Evolutionary conservation across 352 stramenopile genomes (phyloP).

Genomic region (Globisporangium alternatum): DNA sequence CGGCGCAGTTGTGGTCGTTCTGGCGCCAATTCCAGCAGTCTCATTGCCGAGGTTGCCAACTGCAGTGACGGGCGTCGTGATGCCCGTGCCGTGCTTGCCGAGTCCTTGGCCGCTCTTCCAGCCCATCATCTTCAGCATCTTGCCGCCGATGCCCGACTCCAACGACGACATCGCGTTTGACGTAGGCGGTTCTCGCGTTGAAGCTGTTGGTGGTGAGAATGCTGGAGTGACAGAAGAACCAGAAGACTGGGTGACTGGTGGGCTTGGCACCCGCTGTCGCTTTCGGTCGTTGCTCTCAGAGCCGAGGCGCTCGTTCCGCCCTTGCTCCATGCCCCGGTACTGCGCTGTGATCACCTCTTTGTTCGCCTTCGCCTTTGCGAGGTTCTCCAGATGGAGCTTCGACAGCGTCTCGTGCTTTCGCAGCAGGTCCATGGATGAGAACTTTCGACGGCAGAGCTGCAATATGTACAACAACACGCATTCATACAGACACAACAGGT

Average conservation of each 20-base stretch:
- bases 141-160: constrained; percentile 70
- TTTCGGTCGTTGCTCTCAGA: constrained; percentile 16
- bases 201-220: not conserved
- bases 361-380: constrained; percentile 74
- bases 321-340: constrained; percentile 57
- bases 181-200: not conserved
- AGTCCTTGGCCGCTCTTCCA: constrained; percentile 84
- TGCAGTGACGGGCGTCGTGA: constrained; percentile 62
- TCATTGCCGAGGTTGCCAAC: constrained; percentile 35
- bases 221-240: not conserved
- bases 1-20: constrained; percentile 18
- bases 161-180: constrained; percentile 23
- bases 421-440: constrained; percentile 66
- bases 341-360: constrained; percentile 61
- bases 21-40: constrained; percentile 51
- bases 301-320: constrained; percentile 18
- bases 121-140: constrained; percentile 88
- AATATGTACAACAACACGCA: not conserved
- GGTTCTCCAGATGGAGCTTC: constrained; percentile 69
- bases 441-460: constrained; percentile 80
- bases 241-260: not conserved
- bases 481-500: not conserved
- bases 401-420: constrained; percentile 79
- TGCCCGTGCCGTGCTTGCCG: constrained; percentile 76
- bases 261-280: constrained; percentile 11